Percentiles rank a stretch among this genome's conserved stretches.
These are phyloP conservation scores for Mycotypha africana DNA, from an alignment of 371 early-diverging fungal species.

Conservation along the genomic window DNA sequence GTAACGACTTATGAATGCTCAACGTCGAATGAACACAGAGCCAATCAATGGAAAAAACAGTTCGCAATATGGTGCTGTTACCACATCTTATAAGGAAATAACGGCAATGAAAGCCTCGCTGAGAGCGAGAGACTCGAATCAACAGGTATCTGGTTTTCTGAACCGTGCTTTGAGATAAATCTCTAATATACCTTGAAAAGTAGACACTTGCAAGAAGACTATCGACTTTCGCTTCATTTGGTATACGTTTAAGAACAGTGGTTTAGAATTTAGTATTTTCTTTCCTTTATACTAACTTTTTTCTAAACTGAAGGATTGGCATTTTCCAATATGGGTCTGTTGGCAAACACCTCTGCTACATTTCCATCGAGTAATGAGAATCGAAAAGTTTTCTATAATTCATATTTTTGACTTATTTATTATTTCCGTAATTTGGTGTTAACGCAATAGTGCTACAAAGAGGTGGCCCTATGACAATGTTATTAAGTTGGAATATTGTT, in stretches of 20 bases:
- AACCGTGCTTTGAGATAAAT: no score
- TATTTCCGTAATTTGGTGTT: no score
- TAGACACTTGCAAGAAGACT: slow-evolving; percentile 32
- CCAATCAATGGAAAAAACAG: no score
- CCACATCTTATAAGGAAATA: no score
- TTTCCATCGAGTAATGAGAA: slow-evolving; percentile 45
- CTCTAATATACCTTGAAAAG: no score
- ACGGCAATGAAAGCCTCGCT: no score
- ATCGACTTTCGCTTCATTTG: slow-evolving; percentile 39
- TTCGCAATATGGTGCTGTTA: no score
- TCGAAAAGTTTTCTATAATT: background rate
- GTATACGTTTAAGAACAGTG: no score
- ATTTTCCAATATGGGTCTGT: slow-evolving; percentile 41
- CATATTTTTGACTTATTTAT: background rate
- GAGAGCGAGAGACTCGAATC: no score
- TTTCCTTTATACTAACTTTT: background rate
- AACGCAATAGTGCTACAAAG: slow-evolving; percentile 33
- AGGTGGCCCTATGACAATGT: slow-evolving; percentile 38
- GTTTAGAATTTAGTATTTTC: background rate
- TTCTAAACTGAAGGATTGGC: slow-evolving; percentile 24
- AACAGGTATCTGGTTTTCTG: no score
- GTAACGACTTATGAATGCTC: no score
- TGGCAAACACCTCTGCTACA: slow-evolving; percentile 39
- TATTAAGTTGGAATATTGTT: slow-evolving; percentile 56
- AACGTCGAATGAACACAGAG: no score